Percentiles rank a stretch among this genome's conserved stretches.
Evolutionary conservation across 805 yeast genomes (phyloP).

Genomic region (Candida pseudoglaebosa): DNA sequence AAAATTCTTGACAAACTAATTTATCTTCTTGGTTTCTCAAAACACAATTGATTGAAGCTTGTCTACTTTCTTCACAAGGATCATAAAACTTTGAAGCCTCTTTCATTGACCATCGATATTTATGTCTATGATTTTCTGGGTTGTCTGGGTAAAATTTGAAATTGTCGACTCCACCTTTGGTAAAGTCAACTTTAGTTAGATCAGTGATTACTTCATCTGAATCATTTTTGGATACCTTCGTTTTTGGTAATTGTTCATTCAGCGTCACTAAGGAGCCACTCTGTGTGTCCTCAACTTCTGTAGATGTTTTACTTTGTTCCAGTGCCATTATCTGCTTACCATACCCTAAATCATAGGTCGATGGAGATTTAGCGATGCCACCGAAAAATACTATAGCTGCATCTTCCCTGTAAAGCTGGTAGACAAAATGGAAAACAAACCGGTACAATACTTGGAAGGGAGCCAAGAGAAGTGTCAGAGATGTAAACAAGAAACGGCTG

Average conservation of each 20-base stretch:
- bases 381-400: too few species aligned
- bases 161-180: slow-evolving; percentile 49
- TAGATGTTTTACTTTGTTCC: neutral
- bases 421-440: slow-evolving; percentile 4
- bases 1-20: slow-evolving; percentile 68
- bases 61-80: slow-evolving; percentile 87
- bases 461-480: slow-evolving; percentile 39
- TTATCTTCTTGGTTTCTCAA: slow-evolving; percentile 69
- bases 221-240: neutral
- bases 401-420: too few species aligned
- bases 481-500: slow-evolving; percentile 44
- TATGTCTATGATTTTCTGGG: slow-evolving; percentile 70
- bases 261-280: neutral
- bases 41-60: slow-evolving; percentile 81
- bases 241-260: neutral
- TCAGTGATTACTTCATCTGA: slow-evolving; percentile 29
- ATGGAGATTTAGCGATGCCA: neutral
- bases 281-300: neutral
- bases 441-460: slow-evolving; percentile 9
- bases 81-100: slow-evolving; percentile 84
- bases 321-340: neutral
- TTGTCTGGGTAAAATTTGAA: slow-evolving; percentile 81
- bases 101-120: slow-evolving; percentile 65
- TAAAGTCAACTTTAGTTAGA: slow-evolving; percentile 48
- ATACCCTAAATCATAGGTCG: neutral